Evolutionary conservation across 2,329 filamentous ascomycete genomes (phyloP).

Genomic region (Colletotrichum cereale): DNA sequence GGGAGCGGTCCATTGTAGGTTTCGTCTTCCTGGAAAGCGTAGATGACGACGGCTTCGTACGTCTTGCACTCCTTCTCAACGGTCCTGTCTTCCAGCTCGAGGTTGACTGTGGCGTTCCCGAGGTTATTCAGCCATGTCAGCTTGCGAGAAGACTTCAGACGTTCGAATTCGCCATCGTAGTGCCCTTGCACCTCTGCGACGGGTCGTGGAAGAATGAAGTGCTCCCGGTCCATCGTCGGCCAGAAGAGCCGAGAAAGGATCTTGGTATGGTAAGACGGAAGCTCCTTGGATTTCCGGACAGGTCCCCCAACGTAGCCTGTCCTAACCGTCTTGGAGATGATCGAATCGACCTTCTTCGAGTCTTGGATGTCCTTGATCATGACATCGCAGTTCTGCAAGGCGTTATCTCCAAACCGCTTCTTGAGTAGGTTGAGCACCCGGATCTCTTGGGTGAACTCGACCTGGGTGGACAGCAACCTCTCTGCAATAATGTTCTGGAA

Average conservation of each 20-base stretch:
- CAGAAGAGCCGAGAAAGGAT: constrained; percentile 95
- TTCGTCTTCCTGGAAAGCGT: constrained; percentile 77
- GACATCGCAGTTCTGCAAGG: constrained; percentile 93
- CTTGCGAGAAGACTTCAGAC: constrained; percentile 85
- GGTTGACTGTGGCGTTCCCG: constrained; percentile 82
- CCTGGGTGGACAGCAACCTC: constrained; percentile 76
- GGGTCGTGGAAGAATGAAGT: constrained; percentile 72
- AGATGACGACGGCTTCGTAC: constrained; percentile 89
- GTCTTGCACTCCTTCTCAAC: constrained; percentile 80
- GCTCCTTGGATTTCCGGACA: constrained; percentile 40
- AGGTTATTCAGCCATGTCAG: constrained; percentile 89
- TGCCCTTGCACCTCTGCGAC: constrained; percentile 72
- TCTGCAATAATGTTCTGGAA: constrained; percentile 91
- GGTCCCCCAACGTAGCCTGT: constrained; percentile 39
- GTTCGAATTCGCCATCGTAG: constrained; percentile 83
- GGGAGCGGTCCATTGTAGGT: constrained; percentile 48
- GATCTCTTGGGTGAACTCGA: constrained; percentile 81
- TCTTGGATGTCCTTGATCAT: constrained; percentile 96
- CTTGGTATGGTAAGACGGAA: constrained; percentile 76
- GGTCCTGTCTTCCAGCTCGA: constrained; percentile 85
- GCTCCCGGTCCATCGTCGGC: constrained; percentile 82
- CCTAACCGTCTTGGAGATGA: constrained; percentile 65
- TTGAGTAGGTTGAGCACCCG: constrained; percentile 90
- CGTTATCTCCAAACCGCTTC: constrained; percentile 85
- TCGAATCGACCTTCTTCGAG: constrained; percentile 78